phyloP scores from a whole-genome alignment of 371 early-diverging fungal species.

The Mortierella sp. region DNA sequence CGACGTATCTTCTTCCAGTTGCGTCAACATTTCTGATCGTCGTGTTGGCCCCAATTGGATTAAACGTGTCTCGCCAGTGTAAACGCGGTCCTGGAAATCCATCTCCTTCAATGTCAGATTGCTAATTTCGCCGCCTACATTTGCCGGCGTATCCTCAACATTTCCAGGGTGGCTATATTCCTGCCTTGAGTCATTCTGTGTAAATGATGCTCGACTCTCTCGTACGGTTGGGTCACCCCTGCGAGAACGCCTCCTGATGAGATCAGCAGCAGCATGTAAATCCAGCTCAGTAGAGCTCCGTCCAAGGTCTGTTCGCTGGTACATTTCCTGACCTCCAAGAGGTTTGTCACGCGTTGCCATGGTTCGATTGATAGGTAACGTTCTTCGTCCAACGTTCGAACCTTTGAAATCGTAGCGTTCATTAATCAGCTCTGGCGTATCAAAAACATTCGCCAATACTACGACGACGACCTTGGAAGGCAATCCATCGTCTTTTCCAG shows the following conservation, averaged over 20 bases:
- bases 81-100: constrained; percentile 64
- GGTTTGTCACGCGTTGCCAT: not conserved
- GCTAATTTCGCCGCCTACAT: constrained; percentile 35
- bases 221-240: not conserved
- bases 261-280: not conserved
- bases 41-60: constrained; percentile 58
- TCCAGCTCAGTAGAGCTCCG: constrained; percentile 14
- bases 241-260: constrained; percentile 12
- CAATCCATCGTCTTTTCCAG: constrained; percentile 48
- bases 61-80: constrained; percentile 51
- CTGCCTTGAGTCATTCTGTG: constrained; percentile 8
- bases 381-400: constrained; percentile 65
- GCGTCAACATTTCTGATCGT: constrained; percentile 54
- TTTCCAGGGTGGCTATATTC: not conserved
- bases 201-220: constrained; percentile 10
- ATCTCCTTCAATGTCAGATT: constrained; percentile 67
- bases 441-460: constrained; percentile 66
- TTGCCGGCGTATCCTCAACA: not conserved
- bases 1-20: constrained; percentile 61
- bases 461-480: constrained; percentile 61
- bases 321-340: not conserved
- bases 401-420: constrained; percentile 71
- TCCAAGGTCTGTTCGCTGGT: not conserved
- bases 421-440: constrained; percentile 61
- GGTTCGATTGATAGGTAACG: constrained; percentile 21